Conservation (phyloP, 2,329 filamentous ascomycete species). For the Metarhizium sp. region DNA sequence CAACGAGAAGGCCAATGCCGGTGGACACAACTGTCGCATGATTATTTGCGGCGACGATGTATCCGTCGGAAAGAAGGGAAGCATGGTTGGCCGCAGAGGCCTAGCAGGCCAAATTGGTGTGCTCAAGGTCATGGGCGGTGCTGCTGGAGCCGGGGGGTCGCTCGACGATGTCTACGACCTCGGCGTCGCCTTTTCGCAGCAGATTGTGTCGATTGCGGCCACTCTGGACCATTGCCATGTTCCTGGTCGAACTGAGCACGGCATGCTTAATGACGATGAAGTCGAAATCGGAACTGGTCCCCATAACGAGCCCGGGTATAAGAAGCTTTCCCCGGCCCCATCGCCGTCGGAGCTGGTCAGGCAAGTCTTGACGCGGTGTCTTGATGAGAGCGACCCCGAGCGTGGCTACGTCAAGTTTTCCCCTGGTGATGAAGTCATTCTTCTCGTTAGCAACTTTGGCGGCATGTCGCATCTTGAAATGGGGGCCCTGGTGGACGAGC, state of each 20-base stretch:
- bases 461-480: slow-evolving; percentile 49
- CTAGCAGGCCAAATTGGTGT: slow-evolving; percentile 52
- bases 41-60: slow-evolving; percentile 58
- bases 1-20: slow-evolving; percentile 46
- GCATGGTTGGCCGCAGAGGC: slow-evolving; percentile 51
- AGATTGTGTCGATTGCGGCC: slow-evolving; percentile 48
- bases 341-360: slow-evolving; percentile 39
- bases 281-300: slow-evolving; percentile 58
- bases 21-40: slow-evolving; percentile 44
- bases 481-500: slow-evolving; percentile 42
- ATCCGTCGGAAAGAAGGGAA: slow-evolving; percentile 47
- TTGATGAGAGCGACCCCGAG: slow-evolving; percentile 46
- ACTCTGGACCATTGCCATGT: slow-evolving; percentile 54
- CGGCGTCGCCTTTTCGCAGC: slow-evolving; percentile 37
- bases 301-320: slow-evolving; percentile 56
- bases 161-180: slow-evolving; percentile 42
- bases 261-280: slow-evolving; percentile 37
- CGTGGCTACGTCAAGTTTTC: slow-evolving; percentile 40
- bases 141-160: slow-evolving; percentile 34
- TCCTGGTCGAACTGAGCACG: slow-evolving; percentile 40
- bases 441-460: slow-evolving; percentile 51
- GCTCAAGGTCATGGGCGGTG: slow-evolving; percentile 47
- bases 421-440: slow-evolving; percentile 36
- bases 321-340: slow-evolving; percentile 43
- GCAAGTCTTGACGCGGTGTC: slow-evolving; percentile 48